These are phyloP conservation scores for Penicillium sp. DNA, from an alignment of 2,329 filamentous ascomycete species.

Conservation along the genomic window DNA sequence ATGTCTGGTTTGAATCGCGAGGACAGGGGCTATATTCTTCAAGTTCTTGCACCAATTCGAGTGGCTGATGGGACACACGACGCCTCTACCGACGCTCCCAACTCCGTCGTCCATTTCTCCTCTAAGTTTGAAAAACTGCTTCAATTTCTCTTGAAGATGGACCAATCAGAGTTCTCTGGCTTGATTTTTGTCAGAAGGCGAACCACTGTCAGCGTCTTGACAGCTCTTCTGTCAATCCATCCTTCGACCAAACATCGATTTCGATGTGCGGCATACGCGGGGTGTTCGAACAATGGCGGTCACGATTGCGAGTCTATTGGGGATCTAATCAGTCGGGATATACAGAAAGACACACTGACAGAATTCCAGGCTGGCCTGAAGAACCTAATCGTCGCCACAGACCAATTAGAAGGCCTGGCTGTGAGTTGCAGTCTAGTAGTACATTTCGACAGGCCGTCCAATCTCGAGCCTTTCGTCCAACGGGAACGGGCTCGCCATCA, in stretches of 20 bases:
- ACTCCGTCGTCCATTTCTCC: constrained; percentile 43
- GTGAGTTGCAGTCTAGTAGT: constrained; percentile 66
- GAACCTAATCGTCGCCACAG: constrained; percentile 61
- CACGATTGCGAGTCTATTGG: constrained; percentile 48
- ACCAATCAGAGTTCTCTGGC: constrained; percentile 51
- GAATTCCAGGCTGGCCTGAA: constrained; percentile 55
- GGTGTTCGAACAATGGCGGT: constrained; percentile 45
- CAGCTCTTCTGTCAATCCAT: constrained; percentile 57
- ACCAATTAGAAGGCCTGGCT: constrained; percentile 62
- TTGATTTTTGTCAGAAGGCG: constrained; percentile 70
- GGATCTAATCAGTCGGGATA: constrained; percentile 49
- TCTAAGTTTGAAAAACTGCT: constrained; percentile 61
- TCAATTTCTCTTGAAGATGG: constrained; percentile 49
- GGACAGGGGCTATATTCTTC: constrained; percentile 55
- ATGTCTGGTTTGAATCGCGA: constrained; percentile 54
- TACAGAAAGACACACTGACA: constrained; percentile 53
- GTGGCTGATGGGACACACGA: constrained; percentile 13
- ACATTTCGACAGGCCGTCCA: constrained; percentile 63
- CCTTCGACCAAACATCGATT: constrained; percentile 52
- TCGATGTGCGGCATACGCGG: constrained; percentile 43
- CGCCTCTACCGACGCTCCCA: background rate
- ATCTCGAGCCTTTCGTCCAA: constrained; percentile 66
- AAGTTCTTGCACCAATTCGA: constrained; percentile 34
- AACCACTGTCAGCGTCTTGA: constrained; percentile 61
- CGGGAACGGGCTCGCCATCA: constrained; percentile 62